Evolutionary conservation across 2,329 filamentous ascomycete species (phyloP), one percentile per base, ranked within the genome.

Genomic region (Penicillium sp.): DNA sequence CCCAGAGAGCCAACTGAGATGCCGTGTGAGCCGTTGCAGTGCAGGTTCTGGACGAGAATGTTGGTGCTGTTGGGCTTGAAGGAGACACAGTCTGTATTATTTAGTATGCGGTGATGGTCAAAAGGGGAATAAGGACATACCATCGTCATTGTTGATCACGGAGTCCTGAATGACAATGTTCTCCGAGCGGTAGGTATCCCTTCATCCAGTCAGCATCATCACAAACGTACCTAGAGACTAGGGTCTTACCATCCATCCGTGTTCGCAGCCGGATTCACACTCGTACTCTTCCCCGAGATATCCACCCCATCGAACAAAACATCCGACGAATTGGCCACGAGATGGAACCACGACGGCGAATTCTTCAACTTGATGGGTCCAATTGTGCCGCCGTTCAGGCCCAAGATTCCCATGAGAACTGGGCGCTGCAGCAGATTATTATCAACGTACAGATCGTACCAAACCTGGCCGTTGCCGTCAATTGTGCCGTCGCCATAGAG

Each of bases 61-160:
- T 88, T 80, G 45, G 85, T 89, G 63, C 81, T 85, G 68, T 89
- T 90, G 18, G 86, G 86, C 71, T 90, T 90, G 79, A 90, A 89
- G 0, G 85, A 85, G 12, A 90, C 84, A 59, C 87, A 90, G 66
- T 90, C 82, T 75, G 5, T 47, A 16, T 26, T 26, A 18, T 52
- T 21, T 1, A 60, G 8, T 43, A 49, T 64, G 3, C 6, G 16
- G n/a, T 3, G 38, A n/a, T n/a, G n/a, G n/a, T n/a, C n/a, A 9
- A 16, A 8, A 11, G 11, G 38, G 12, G 3, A 8, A 1, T 5
- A 20, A 20, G n/a, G 23, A 33, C 59, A 21, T 65, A 76, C 75
- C 84, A 66, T 89, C 86, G 35, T 83, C 83, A 62, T 88, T 88
- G 67, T 82, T 77, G 61, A 85, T 81, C 24, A 81, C 70, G 0